Percentiles rank a stretch among this genome's conserved stretches.
Conservation (phyloP, 345 rosid species). For the Euphorbia peplus region DNA sequence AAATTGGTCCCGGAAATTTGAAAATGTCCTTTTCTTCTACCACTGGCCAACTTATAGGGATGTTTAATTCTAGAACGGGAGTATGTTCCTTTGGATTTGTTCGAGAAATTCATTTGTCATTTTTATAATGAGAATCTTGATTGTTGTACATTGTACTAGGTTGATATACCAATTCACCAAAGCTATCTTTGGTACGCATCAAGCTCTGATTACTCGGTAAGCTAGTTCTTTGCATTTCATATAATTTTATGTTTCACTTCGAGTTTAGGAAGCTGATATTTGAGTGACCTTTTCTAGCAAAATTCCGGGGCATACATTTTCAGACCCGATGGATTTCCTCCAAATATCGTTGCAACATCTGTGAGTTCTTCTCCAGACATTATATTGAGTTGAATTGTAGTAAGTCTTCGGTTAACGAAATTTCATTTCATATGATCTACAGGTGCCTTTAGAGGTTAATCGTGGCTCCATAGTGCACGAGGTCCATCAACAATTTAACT, state of each 20-base stretch:
- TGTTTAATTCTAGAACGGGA: constrained; percentile 61
- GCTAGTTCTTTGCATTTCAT: neutral
- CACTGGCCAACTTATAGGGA: constrained; percentile 68
- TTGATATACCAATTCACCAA: constrained; percentile 60
- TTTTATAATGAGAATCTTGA: too few species aligned
- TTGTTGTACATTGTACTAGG: too few species aligned
- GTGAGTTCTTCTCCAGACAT: too few species aligned
- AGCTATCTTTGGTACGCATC: constrained; percentile 83
- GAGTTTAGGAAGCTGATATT: constrained; percentile 10
- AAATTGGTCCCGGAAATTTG: constrained; percentile 71
- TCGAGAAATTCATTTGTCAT: neutral
- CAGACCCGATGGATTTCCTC: constrained; percentile 50
- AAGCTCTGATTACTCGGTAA: constrained; percentile 39
- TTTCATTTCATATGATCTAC: constrained; percentile 16
- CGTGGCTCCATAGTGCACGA: constrained; percentile 70
- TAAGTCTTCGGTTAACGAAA: too few species aligned
- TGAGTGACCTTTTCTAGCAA: constrained; percentile 32
- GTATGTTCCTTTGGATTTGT: constrained; percentile 37
- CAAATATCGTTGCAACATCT: constrained; percentile 44
- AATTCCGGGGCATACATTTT: constrained; percentile 80
- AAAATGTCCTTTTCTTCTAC: constrained; percentile 59
- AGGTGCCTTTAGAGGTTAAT: constrained; percentile 57
- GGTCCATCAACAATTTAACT: constrained; percentile 69
- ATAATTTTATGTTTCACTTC: neutral
- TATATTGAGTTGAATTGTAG: too few species aligned